phyloP scores from a whole-genome alignment of 2,329 filamentous ascomycete species.

The Aspergillus ruber region DNA sequence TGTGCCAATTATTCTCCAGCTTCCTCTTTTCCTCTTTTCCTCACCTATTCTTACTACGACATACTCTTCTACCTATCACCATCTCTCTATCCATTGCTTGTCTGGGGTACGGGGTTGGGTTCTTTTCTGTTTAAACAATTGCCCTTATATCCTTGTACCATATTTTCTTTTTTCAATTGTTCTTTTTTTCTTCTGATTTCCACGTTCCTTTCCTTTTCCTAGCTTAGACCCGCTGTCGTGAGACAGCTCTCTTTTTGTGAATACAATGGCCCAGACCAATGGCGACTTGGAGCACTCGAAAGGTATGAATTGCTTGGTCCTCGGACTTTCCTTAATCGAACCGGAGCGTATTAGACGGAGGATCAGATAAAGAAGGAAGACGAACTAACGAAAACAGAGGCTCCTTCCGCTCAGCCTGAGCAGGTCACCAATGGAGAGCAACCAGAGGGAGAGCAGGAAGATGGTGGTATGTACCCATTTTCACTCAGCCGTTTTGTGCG shows the following conservation, averaged over 20 bases:
- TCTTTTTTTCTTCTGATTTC: constrained; percentile 16
- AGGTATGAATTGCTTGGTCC: constrained; percentile 20
- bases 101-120: constrained; percentile 32
- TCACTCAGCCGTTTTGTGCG: constrained; percentile 5
- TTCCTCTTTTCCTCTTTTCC: constrained; percentile 15
- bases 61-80: not conserved
- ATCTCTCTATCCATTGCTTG: constrained; percentile 8
- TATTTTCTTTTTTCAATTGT: constrained; percentile 21
- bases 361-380: constrained; percentile 4
- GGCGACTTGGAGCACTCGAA: constrained; percentile 34
- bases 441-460: constrained; percentile 27
- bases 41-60: constrained; percentile 9
- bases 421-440: constrained; percentile 30
- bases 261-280: constrained; percentile 35
- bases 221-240: constrained; percentile 6
- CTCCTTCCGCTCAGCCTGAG: constrained; percentile 20
- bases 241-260: constrained; percentile 8
- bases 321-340: not conserved
- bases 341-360: not conserved
- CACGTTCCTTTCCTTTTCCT: constrained; percentile 12
- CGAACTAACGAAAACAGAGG: constrained; percentile 21
- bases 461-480: constrained; percentile 26
- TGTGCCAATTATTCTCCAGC: constrained; percentile 15
- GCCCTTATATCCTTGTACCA: constrained; percentile 25
- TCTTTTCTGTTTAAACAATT: constrained; percentile 27